Conservation (phyloP, 108 stramenopile species). For the Pinguiococcus pyrenoidosus region DNA sequence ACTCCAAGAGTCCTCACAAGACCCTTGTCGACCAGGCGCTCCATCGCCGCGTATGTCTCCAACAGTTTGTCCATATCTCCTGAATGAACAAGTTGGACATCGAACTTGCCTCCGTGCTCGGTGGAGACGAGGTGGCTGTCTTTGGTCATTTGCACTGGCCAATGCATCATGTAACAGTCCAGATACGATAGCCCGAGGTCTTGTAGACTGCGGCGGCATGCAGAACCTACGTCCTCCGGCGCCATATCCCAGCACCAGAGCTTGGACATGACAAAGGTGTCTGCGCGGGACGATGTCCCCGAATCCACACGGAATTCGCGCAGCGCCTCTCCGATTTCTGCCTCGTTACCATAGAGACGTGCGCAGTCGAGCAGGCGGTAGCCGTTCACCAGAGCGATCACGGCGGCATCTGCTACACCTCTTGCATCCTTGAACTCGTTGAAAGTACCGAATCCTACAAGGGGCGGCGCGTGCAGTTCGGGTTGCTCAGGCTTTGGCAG, state of each 20-base stretch:
- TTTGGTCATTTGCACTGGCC: slow-evolving; percentile 37
- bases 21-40: slow-evolving; percentile 39
- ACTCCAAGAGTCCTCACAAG: slow-evolving; percentile 46
- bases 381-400: slow-evolving; percentile 27
- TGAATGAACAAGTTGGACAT: background rate
- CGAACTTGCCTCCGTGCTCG: slow-evolving; percentile 1
- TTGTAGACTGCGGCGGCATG: slow-evolving; percentile 33
- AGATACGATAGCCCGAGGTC: slow-evolving; percentile 48
- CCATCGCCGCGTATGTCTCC: too few species aligned
- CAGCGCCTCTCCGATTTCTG: slow-evolving; percentile 55
- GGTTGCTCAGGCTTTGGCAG: too few species aligned
- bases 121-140: slow-evolving; percentile 1
- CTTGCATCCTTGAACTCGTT: slow-evolving; percentile 34
- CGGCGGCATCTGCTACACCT: slow-evolving; percentile 17
- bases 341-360: slow-evolving; percentile 54
- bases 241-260: slow-evolving; percentile 42
- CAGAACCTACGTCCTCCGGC: slow-evolving; percentile 35
- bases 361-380: slow-evolving; percentile 46
- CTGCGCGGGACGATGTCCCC: slow-evolving; percentile 42
- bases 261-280: slow-evolving; percentile 67
- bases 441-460: slow-evolving; percentile 61
- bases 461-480: too few species aligned
- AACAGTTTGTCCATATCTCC: slow-evolving; percentile 5
- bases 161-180: slow-evolving; percentile 59
- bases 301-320: too few species aligned